phyloP scores from a whole-genome alignment of 2,329 filamentous ascomycete species.

The Hypoxylon sp. region DNA sequence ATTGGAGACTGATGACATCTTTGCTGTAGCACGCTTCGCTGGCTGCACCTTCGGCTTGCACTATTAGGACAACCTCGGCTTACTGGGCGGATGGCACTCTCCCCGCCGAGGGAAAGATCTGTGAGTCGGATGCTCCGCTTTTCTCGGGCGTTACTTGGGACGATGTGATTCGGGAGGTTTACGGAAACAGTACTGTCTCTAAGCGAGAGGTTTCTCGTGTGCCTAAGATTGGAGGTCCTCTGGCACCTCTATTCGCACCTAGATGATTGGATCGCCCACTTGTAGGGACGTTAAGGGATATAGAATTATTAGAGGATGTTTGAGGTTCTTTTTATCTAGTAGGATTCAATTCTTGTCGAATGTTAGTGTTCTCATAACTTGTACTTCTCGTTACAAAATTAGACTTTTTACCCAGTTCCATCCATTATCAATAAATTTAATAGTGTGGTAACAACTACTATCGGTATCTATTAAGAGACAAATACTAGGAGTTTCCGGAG shows the following conservation, averaged over 20 bases:
- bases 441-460: no score
- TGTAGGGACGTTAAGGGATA: no score
- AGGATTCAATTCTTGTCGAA: no score
- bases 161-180: constrained; percentile 19
- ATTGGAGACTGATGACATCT: background rate
- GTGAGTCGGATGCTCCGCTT: constrained; percentile 36
- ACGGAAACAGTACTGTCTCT: constrained; percentile 21
- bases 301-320: no score
- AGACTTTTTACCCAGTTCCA: no score
- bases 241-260: background rate
- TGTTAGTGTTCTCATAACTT: no score
- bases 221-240: background rate
- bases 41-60: constrained; percentile 46
- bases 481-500: no score
- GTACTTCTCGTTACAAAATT: no score
- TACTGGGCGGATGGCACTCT: constrained; percentile 50
- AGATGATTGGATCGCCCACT: background rate
- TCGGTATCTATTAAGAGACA: no score
- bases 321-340: no score
- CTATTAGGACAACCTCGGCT: constrained; percentile 36
- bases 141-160: constrained; percentile 27
- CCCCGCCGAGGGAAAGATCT: constrained; percentile 46
- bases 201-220: constrained; percentile 9
- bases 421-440: no score
- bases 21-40: constrained; percentile 37